Conservation (phyloP, 305 asterid species). For the Fraxinus sp. region DNA sequence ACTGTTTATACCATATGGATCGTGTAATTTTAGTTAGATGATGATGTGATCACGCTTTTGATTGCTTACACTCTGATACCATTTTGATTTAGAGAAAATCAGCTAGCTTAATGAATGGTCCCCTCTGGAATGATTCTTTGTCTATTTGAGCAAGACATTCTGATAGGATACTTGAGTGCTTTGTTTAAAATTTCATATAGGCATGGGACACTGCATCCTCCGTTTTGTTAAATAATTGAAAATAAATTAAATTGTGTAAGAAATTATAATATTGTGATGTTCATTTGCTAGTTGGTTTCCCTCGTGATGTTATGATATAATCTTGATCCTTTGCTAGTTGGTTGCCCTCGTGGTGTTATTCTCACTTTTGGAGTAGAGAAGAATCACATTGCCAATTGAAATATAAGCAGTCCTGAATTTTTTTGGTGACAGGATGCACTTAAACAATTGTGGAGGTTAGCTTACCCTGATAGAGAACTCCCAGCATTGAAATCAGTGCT, state of each 20-base stretch:
- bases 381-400: neutral
- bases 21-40: neutral
- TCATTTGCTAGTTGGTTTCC: neutral
- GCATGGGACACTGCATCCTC: neutral
- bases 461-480: constrained; percentile 76
- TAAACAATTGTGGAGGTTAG: constrained; percentile 79
- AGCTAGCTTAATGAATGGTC: neutral
- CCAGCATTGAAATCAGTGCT: constrained; percentile 85
- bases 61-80: neutral
- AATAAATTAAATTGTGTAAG: neutral
- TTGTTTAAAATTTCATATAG: neutral
- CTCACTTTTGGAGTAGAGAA: neutral
- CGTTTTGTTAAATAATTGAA: neutral
- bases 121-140: neutral
- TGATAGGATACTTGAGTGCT: neutral
- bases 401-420: constrained; percentile 1
- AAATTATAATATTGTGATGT: neutral
- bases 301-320: neutral
- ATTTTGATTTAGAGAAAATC: neutral
- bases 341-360: neutral
- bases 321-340: neutral
- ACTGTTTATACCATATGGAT: neutral
- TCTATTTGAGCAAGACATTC: neutral
- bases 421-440: constrained; percentile 70
- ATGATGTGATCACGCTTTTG: neutral